Base-by-base conservation (phyloP, 2,329 filamentous ascomycete species). In the Endocalyx cinctus region DNA sequence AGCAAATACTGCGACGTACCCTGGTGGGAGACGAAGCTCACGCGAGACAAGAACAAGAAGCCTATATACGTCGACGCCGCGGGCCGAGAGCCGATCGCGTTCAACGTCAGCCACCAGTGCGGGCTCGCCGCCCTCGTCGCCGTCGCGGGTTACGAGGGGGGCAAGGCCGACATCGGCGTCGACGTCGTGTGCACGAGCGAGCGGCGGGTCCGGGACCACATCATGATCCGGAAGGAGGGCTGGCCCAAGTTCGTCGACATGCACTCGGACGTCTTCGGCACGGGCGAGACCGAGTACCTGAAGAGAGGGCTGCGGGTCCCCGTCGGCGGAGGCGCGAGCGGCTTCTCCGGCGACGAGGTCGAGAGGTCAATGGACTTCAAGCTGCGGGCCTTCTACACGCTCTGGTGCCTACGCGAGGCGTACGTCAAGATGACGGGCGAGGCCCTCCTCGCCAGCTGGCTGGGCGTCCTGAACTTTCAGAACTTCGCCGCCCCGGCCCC, bases 341-440 rank as follows among this genome's bases (percentile, higher is more conserved):
- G 18, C 16, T 16, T 17, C 16, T 10, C 29, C 29, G 43, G 16
- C 27, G 33, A 7, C 25, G 16, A 62, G 60, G 39, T 47, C 10
- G 52, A 60, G 10, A 51, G 54, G 14, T 48, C 76, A n/a, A 62
- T 74, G 13, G 79, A 83, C 39, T 69, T 63, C 15, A 80, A 79
- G 51, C 63, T 89, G 17, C 69, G 82, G 5, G 69, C 74, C 33
- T 90, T 90, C 54, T 90, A 88, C 55, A 74, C 82, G 1, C 75
- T 84, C 38, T 90, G 84, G 81, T 86, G 82, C 55, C 71, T 87
- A 56, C 79, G 86, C 47, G 85, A 90, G 62, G 80, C 84, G 1
- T 89, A 86, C 54, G 79, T 89, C 58, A 90, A 89, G 72, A 79
- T 90, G 64, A 84, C 83, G 18, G 85, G 85, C 17, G 83, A 89